Percentiles rank a stretch among this genome's conserved stretches.
phyloP scores from a whole-genome alignment of 2,329 filamentous ascomycete species.

The Penicillium expansum region DNA sequence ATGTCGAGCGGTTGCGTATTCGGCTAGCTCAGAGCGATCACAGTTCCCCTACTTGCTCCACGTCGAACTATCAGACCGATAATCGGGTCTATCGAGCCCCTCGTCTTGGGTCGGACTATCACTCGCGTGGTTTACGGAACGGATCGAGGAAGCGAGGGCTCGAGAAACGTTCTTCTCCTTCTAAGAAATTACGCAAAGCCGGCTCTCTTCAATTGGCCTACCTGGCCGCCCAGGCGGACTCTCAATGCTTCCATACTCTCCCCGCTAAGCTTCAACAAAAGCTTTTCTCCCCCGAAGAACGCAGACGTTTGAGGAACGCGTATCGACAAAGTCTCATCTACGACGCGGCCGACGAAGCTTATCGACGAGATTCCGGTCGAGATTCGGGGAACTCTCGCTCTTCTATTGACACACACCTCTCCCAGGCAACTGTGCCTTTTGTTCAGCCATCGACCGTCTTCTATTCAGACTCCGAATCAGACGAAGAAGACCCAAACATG shows the following conservation, averaged over 20 bases:
- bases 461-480: slow-evolving; percentile 33
- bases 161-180: slow-evolving; percentile 17
- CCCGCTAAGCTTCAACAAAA: slow-evolving; percentile 70
- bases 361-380: slow-evolving; percentile 43
- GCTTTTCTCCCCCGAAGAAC: slow-evolving; percentile 71
- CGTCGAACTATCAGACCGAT: slow-evolving; percentile 18
- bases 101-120: slow-evolving; percentile 13
- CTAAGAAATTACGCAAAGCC: slow-evolving; percentile 34
- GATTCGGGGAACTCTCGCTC: slow-evolving; percentile 28
- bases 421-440: slow-evolving; percentile 12
- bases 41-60: slow-evolving; percentile 16
- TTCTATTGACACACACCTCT: slow-evolving; percentile 25
- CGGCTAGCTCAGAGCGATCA: slow-evolving; percentile 35
- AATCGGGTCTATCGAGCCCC: slow-evolving; percentile 19
- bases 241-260: slow-evolving; percentile 66
- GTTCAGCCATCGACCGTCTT: slow-evolving; percentile 26
- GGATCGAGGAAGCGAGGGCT: slow-evolving; percentile 15
- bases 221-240: slow-evolving; percentile 54
- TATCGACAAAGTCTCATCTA: slow-evolving; percentile 54
- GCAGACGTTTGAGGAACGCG: slow-evolving; percentile 55
- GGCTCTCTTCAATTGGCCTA: slow-evolving; percentile 38
- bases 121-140: slow-evolving; percentile 17
- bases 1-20: slow-evolving; percentile 39
- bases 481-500: slow-evolving; percentile 38
- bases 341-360: slow-evolving; percentile 59